Evolutionary conservation across 805 yeast genomes (phyloP).

Genomic region (Aciculoconidium aculeatum): DNA sequence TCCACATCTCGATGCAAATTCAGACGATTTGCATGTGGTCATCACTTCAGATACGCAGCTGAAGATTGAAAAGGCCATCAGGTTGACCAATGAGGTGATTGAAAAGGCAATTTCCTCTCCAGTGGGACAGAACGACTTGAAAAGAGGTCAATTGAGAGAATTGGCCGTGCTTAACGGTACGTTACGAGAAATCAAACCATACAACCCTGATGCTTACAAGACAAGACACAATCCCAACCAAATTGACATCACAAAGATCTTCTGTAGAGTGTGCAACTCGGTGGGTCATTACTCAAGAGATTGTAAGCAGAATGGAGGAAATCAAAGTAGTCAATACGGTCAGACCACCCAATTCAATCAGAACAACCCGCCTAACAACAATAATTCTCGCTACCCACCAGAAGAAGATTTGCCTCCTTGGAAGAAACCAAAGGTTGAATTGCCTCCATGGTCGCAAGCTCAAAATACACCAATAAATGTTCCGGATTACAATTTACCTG

Average conservation of each 20-base stretch:
- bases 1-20: conserved; percentile 17
- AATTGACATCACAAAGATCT: conserved; percentile 46
- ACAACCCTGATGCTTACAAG: conserved; percentile 32
- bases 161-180: conserved; percentile 95
- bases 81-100: conserved; percentile 67
- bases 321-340: not conserved
- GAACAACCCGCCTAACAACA: conserved; percentile 1
- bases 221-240: conserved; percentile 28
- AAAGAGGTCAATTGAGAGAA: conserved; percentile 85
- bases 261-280: conserved; percentile 75
- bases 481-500: conserved; percentile 1
- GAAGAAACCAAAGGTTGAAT: conserved; percentile 19
- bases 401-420: conserved; percentile 19
- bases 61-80: conserved; percentile 68
- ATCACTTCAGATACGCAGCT: conserved; percentile 79
- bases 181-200: conserved; percentile 70
- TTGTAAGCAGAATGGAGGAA: conserved; percentile 51
- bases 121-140: conserved; percentile 87
- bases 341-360: not conserved
- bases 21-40: conserved; percentile 83
- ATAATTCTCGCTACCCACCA: not conserved
- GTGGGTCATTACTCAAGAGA: conserved; percentile 87
- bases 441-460: conserved; percentile 28
- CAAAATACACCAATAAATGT: conserved; percentile 7
- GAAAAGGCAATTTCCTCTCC: conserved; percentile 84